Evolutionary conservation across 352 stramenopile species (phyloP).

Genomic region (Phytophthora brassicae): DNA sequence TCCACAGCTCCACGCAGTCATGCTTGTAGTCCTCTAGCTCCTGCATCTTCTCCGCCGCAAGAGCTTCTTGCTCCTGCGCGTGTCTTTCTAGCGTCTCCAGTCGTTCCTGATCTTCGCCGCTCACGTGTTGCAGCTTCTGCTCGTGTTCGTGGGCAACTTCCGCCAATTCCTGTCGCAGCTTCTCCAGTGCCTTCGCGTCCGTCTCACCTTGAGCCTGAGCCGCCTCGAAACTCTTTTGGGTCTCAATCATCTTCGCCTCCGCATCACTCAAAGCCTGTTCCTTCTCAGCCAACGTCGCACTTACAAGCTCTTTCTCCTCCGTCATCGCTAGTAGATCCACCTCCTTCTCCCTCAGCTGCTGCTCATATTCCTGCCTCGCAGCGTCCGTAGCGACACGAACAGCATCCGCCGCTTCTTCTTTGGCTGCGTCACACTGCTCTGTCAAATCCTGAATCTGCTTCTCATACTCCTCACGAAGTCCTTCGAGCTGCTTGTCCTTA

Average conservation of each 20-base stretch:
- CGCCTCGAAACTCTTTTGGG: conserved; percentile 27
- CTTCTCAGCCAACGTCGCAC: conserved; percentile 39
- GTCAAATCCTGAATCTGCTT: conserved; percentile 42
- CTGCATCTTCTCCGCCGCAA: conserved; percentile 42
- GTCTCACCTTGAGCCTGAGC: conserved; percentile 27
- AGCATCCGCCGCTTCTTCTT: conserved; percentile 39
- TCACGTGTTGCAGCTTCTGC: conserved; percentile 25
- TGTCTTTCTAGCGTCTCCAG: conserved; percentile 24
- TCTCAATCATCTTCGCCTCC: conserved; percentile 10
- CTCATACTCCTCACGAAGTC: conserved; percentile 39
- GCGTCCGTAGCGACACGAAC: conserved; percentile 31
- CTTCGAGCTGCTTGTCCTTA: conserved; percentile 44
- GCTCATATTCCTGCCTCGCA: conserved; percentile 27
- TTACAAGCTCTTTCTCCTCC: conserved; percentile 25
- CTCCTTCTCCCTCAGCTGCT: conserved; percentile 44
- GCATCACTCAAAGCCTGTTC: conserved; percentile 28
- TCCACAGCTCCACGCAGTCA: conserved; percentile 79
- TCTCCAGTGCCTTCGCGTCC: conserved; percentile 19
- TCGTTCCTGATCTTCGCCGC: conserved; percentile 18
- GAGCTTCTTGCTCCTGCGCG: conserved; percentile 27
- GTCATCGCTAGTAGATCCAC: conserved; percentile 13
- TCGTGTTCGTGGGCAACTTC: conserved; percentile 18
- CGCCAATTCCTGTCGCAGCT: conserved; percentile 25
- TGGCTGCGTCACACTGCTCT: conserved; percentile 34
- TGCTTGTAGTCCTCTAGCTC: conserved; percentile 79